Conservation (phyloP, 78 protist genomes). For the Polysphondylium violaceum region DNA sequence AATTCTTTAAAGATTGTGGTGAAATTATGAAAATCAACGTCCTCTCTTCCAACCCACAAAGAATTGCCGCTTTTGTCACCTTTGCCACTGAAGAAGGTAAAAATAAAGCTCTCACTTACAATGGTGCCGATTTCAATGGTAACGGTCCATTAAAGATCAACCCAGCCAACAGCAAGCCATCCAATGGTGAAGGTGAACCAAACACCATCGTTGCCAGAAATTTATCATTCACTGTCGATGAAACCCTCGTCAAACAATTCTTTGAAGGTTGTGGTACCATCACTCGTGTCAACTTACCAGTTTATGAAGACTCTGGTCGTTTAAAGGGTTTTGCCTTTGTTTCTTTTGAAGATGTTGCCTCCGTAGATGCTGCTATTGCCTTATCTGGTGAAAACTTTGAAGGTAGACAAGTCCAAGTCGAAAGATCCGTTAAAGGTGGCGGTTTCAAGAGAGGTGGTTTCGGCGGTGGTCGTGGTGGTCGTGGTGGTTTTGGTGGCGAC, state of each 20-base stretch:
- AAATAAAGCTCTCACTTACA: background rate
- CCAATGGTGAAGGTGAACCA: background rate
- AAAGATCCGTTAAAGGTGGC: background rate
- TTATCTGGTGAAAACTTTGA: conserved; percentile 10
- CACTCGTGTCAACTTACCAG: conserved; percentile 26
- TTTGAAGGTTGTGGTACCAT: background rate
- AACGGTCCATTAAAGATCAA: background rate
- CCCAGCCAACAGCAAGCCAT: conserved; percentile 6
- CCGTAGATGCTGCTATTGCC: conserved; percentile 5
- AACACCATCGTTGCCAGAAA: conserved; percentile 9
- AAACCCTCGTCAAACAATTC: conserved; percentile 16
- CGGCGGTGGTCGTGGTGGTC: conserved; percentile 32
- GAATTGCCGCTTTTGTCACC: conserved; percentile 15
- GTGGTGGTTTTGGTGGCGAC: conserved; percentile 9
- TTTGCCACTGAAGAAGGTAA: background rate
- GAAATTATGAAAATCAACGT: background rate
- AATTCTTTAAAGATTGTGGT: background rate
- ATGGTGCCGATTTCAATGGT: conserved; percentile 16
- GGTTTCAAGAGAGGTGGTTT: background rate
- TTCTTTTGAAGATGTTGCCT: background rate
- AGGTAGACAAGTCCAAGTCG: conserved; percentile 19
- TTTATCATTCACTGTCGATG: background rate
- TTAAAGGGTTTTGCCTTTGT: conserved; percentile 1
- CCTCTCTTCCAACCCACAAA: background rate
- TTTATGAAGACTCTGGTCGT: conserved; percentile 14